phyloP scores from a whole-genome alignment of 192 early-diverging fungal genomes.

The Rhizoclosmatium sp. region DNA sequence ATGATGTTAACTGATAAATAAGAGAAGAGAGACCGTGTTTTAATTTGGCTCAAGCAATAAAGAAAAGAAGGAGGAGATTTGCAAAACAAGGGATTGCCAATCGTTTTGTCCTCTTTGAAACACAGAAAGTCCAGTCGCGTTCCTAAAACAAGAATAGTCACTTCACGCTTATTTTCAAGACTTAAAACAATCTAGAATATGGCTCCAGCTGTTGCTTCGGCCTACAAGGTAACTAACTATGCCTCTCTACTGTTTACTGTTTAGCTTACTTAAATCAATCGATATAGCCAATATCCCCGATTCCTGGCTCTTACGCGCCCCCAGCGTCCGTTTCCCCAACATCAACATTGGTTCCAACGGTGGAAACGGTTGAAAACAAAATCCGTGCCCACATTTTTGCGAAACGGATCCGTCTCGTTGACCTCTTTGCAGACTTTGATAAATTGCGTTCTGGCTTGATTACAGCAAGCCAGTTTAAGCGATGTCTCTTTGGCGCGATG shows the following conservation, averaged over 20 bases:
- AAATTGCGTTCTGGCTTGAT: slow-evolving; percentile 55
- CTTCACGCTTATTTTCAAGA: no score
- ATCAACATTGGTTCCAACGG: background rate
- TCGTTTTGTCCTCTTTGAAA: no score
- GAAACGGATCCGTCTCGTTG: slow-evolving; percentile 56
- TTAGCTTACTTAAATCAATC: no score
- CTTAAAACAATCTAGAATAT: background rate
- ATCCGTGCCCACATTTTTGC: slow-evolving; percentile 54
- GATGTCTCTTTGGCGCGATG: slow-evolving; percentile 52
- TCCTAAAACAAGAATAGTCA: no score
- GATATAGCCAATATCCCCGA: background rate
- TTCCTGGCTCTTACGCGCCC: background rate
- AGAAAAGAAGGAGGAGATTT: no score
- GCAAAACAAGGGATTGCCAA: no score
- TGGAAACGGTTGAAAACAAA: slow-evolving; percentile 54
- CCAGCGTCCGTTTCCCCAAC: background rate
- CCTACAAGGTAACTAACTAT: background rate
- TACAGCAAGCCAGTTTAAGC: slow-evolving; percentile 54
- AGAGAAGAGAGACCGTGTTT: no score
- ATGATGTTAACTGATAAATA: no score
- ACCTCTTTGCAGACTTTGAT: slow-evolving; percentile 66
- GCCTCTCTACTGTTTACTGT: background rate
- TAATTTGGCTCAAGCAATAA: no score
- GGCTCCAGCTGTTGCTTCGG: background rate
- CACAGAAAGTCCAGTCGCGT: no score